Evolutionary conservation across 2,329 filamentous ascomycete genomes (phyloP), one percentile per base, ranked within the genome.

Genomic region (Alternaria sp.): DNA sequence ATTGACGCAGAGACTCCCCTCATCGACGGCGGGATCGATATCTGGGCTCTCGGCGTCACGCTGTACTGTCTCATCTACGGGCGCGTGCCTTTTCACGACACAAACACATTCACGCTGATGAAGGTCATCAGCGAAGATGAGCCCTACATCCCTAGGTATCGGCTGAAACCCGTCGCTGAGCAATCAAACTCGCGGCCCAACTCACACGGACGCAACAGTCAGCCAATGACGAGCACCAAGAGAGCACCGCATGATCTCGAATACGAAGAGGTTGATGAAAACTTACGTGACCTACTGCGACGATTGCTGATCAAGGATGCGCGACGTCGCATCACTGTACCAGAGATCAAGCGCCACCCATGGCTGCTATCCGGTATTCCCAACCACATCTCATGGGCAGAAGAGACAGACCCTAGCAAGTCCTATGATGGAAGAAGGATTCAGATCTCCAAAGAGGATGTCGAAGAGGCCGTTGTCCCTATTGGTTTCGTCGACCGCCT

Each of bases 1-100:
- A 81, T 89, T 23, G 90, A 85, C 66, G 73, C 79, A 81, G 71
- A 89, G 86, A 75, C 91, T 87, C 73, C 93, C 87, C 69, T 95
- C 86, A 82, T 99, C 44, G 97, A 94, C 5, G 93, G 93, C 72
- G 93, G 96, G 72, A 97, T 99, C 70, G 96, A 99, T 75, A 90
- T 99, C 15, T 99, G 96, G 96, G 97, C 96, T 11, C 85, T 99
- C 21, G 96, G 96, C 21, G 93, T 99, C 20, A 99, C 96, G 0
- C 87, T 99, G 3, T 99, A 97, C 81, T 97, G 95, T 75, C 89
- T 99, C 78, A 89, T 99, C 59, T 99, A 92, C 77, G 96, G 94
- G 14, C 92, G 96, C 57, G 92, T 97, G 44, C 96, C 96, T 0
- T 99, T 98, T 76, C 87, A 96, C 71, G 94, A 94, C 54, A 91